phyloP scores from a whole-genome alignment of 306 rosid genomes.

The Gastrolobium villosum region DNA sequence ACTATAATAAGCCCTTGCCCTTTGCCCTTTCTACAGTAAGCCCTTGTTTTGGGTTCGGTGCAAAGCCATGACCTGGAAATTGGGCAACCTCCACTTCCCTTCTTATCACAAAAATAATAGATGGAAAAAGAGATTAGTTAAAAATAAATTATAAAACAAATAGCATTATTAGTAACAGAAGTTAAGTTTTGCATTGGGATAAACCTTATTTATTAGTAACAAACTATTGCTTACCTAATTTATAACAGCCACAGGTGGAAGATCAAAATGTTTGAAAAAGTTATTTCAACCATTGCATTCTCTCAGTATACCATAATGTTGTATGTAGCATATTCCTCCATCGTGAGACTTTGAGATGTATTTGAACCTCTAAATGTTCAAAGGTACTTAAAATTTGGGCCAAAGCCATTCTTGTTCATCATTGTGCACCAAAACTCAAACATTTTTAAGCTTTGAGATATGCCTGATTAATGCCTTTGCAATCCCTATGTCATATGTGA shows the following conservation, averaged over 20 bases:
- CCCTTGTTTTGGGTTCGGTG: too few species aligned
- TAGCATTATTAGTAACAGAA: too few species aligned
- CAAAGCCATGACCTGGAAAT: too few species aligned
- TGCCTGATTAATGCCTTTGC: not conserved
- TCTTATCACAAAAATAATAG: too few species aligned
- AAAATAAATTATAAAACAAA: too few species aligned
- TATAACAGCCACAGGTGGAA: not conserved
- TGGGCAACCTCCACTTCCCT: too few species aligned
- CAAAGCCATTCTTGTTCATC: constrained; percentile 33
- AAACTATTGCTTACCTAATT: too few species aligned
- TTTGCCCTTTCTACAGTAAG: too few species aligned
- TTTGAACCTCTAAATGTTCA: constrained; percentile 8
- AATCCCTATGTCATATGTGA: not conserved
- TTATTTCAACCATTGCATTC: not conserved
- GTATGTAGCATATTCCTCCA: not conserved
- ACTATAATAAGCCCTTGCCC: too few species aligned
- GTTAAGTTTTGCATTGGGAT: not conserved
- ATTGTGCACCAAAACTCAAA: constrained; percentile 26
- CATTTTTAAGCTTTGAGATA: constrained; percentile 23
- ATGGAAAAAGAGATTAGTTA: too few species aligned
- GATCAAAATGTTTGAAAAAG: not conserved
- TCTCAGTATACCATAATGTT: not conserved
- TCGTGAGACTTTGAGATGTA: not conserved
- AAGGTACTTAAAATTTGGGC: not conserved
- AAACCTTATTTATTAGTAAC: too few species aligned